Conservation (phyloP, 2,329 filamentous ascomycete genomes). For the Thermomyces lanuginosus region DNA sequence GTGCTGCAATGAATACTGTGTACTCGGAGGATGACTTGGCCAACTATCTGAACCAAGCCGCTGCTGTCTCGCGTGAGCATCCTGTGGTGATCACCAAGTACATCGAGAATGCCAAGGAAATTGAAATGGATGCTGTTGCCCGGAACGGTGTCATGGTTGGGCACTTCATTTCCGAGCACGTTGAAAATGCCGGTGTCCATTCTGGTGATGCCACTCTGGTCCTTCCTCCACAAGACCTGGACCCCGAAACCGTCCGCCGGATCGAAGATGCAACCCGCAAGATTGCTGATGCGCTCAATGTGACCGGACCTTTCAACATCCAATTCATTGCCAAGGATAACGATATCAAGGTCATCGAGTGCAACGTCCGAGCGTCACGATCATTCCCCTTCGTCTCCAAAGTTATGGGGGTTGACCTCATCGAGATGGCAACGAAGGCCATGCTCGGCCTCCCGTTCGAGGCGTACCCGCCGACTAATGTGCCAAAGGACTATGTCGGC, state of each 20-base stretch:
- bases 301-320: slow-evolving; percentile 96
- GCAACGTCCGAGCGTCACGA: slow-evolving; percentile 87
- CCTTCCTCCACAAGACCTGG: slow-evolving; percentile 81
- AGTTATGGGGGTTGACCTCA: slow-evolving; percentile 92
- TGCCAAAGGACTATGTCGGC: slow-evolving; percentile 71
- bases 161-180: slow-evolving; percentile 96
- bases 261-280: slow-evolving; percentile 93
- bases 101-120: slow-evolving; percentile 98
- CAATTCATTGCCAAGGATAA: slow-evolving; percentile 99
- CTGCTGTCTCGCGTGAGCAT: slow-evolving; percentile 83
- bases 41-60: slow-evolving; percentile 75
- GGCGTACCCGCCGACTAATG: slow-evolving; percentile 62
- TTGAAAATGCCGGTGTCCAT: slow-evolving; percentile 96
- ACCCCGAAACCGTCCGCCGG: slow-evolving; percentile 69
- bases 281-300: slow-evolving; percentile 83
- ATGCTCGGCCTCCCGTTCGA: slow-evolving; percentile 73
- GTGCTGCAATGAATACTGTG: slow-evolving; percentile 97
- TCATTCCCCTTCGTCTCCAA: slow-evolving; percentile 98
- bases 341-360: slow-evolving; percentile 99
- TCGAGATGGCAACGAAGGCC: slow-evolving; percentile 96
- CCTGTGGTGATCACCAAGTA: slow-evolving; percentile 99
- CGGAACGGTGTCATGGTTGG: slow-evolving; percentile 77
- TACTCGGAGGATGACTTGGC: slow-evolving; percentile 90
- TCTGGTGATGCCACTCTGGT: slow-evolving; percentile 96
- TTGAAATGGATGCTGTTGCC: slow-evolving; percentile 97